Percentiles rank a stretch among this genome's conserved stretches.
Conservation (phyloP, 164 flowering plant genomes). For the Brasenia schreberi region DNA sequence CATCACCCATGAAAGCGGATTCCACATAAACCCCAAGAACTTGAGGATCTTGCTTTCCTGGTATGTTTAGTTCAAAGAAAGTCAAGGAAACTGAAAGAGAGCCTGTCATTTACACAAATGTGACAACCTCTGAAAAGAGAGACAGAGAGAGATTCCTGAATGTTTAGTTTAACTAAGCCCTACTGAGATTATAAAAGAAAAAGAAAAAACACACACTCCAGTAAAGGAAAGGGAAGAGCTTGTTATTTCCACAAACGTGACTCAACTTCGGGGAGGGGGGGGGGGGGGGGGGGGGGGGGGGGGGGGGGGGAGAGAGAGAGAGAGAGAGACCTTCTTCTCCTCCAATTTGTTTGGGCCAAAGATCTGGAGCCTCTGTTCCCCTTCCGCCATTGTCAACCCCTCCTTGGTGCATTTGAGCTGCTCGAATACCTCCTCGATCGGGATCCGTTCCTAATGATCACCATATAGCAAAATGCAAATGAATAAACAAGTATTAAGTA, state of each 20-base stretch:
- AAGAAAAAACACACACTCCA: not conserved
- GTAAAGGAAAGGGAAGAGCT: not conserved
- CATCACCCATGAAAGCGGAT: conserved; percentile 93
- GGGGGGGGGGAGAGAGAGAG: not conserved
- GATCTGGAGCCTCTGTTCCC: conserved; percentile 42
- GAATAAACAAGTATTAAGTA: not conserved
- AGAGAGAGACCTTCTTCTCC: conserved; percentile 38
- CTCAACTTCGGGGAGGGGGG: not conserved
- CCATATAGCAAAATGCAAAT: not conserved
- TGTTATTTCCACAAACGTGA: not conserved
- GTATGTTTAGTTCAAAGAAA: conserved; percentile 1
- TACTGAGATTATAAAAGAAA: no score
- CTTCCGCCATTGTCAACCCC: conserved; percentile 45
- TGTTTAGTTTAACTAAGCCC: no score
- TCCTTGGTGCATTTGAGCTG: conserved; percentile 51
- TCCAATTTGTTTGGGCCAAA: conserved; percentile 83
- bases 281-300: no score
- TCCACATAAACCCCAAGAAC: conserved; percentile 90
- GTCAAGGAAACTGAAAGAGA: not conserved
- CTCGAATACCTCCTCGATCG: conserved; percentile 61
- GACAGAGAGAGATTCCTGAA: conserved; percentile 7
- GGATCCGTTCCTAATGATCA: conserved; percentile 40
- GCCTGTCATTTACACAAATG: not conserved
- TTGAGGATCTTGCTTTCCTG: conserved; percentile 68
- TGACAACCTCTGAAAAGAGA: not conserved